These are phyloP conservation scores for Xylariaceae sp. DNA, from an alignment of 2,329 filamentous ascomycete genomes.

Conservation along the genomic window DNA sequence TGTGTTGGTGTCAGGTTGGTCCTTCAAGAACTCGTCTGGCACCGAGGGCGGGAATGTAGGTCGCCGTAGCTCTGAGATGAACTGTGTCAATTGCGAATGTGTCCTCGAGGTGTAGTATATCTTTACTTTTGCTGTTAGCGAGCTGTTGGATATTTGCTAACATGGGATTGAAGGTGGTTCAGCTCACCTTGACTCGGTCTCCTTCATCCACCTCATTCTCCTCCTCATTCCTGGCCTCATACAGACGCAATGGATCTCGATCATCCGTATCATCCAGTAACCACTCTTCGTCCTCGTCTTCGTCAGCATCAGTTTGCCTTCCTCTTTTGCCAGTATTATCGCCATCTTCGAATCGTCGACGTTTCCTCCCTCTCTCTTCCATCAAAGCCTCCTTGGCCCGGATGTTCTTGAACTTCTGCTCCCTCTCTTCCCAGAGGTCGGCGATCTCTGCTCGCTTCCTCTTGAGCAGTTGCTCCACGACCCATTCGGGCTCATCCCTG, in stretches of 20 bases:
- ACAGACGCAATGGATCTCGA: slow-evolving; percentile 32
- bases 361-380: slow-evolving; percentile 45
- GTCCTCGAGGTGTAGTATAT: slow-evolving; percentile 91
- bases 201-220: slow-evolving; percentile 34
- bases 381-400: slow-evolving; percentile 57
- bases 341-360: slow-evolving; percentile 41
- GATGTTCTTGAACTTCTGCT: slow-evolving; percentile 62
- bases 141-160: too few relatives aligned
- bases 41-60: slow-evolving; percentile 72
- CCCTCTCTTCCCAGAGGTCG: slow-evolving; percentile 64
- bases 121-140: slow-evolving; percentile 31
- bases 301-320: slow-evolving; percentile 15
- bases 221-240: slow-evolving; percentile 61
- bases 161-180: neutral
- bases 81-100: slow-evolving; percentile 86
- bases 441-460: slow-evolving; percentile 63
- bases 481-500: slow-evolving; percentile 76
- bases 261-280: slow-evolving; percentile 67
- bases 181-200: slow-evolving; percentile 56
- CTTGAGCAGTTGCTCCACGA: slow-evolving; percentile 68
- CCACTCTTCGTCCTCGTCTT: slow-evolving; percentile 56
- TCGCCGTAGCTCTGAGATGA: slow-evolving; percentile 73
- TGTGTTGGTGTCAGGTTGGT: slow-evolving; percentile 20
- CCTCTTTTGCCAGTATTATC: slow-evolving; percentile 13
- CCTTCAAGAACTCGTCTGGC: slow-evolving; percentile 36